These are phyloP conservation scores for Aspergillus hancockii DNA, from an alignment of 495 filamentous ascomycete species.

Conservation along the genomic window DNA sequence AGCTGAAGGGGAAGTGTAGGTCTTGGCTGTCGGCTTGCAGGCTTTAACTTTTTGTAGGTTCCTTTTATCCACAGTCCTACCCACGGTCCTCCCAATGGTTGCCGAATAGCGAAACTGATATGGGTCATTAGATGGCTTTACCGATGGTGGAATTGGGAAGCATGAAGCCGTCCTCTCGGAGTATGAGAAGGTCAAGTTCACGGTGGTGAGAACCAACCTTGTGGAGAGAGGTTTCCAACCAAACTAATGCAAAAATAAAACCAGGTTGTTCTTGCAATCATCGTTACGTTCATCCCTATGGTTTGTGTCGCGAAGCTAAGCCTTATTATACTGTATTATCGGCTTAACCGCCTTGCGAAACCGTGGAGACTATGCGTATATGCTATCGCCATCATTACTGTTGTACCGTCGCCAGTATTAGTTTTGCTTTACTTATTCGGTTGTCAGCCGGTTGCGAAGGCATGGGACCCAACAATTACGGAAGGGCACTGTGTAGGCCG, in stretches of 20 bases:
- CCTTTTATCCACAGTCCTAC: neutral
- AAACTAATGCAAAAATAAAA: neutral
- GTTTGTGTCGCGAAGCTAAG: neutral
- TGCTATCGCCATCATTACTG: neutral
- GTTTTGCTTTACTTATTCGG: neutral
- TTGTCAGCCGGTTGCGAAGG: neutral
- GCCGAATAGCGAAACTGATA: neutral
- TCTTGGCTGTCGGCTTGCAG: neutral
- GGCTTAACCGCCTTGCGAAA: neutral
- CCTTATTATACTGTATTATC: neutral
- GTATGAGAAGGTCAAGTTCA: neutral
- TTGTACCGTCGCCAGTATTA: neutral
- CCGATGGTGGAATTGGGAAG: neutral
- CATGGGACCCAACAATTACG: neutral
- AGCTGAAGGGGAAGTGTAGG: neutral
- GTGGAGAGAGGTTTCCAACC: neutral
- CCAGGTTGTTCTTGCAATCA: neutral
- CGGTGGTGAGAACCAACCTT: neutral
- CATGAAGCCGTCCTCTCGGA: neutral
- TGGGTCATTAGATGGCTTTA: neutral
- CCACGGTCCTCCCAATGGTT: neutral
- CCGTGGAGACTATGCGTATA: neutral
- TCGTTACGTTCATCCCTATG: neutral
- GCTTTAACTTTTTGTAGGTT: neutral
- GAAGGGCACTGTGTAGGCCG: neutral